Base-by-base conservation (phyloP, 2,329 filamentous ascomycete genomes). In the Aspergillus sclerotialis region DNA sequence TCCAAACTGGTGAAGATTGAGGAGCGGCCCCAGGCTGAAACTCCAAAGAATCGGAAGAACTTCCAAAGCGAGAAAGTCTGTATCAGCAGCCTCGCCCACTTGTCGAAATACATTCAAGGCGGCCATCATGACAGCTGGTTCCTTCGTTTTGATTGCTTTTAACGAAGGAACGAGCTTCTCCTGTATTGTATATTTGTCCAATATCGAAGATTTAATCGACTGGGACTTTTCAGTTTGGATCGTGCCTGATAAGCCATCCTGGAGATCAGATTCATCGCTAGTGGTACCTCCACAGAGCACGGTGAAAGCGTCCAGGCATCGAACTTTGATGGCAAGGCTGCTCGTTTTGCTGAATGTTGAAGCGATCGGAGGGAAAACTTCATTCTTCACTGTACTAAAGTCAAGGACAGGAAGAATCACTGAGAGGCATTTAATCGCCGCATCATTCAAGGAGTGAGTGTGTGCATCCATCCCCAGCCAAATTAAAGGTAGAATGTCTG, bases 121-220 rank as follows among this genome's bases (percentile, higher is more conserved):
- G 5, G 90, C 89, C 70, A 96, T 84, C 85, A 96, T 96, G 7
- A 98, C 92, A 6, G 88, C 89, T 0, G 92, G 92, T 58, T 98
- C 92, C 56, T 94, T 96, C 0, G 92, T 98, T 63, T 94, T 96
- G 66, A 98, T 96, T 2, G 73, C 88, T 53, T 85, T 88, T 40
- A 98, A 72, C 4, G 96, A 67, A 0, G 92, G 92, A 0, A 96
- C 76, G 21, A 98, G 84, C 67, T 95, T 96, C 57, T 98, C 92
- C 58, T 98, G 92, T 66, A 98, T 90, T 0, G 92, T 96, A 55
- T 92, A 96, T 60, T 96, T 96, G 66, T 98, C 92, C 17, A 98
- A 69, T 3, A 90, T 89, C 2, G 80, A 87, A 1, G 82, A 82
- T 1, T 76, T 83, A 3, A 74, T 75, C 2, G 73, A 67, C 53